A percentile compares a stretch with the other conserved stretches of the same genome.
These are phyloP conservation scores for Trypanosoma congolense DNA, from an alignment of 208 protist genomes.

Conservation along the genomic window DNA sequence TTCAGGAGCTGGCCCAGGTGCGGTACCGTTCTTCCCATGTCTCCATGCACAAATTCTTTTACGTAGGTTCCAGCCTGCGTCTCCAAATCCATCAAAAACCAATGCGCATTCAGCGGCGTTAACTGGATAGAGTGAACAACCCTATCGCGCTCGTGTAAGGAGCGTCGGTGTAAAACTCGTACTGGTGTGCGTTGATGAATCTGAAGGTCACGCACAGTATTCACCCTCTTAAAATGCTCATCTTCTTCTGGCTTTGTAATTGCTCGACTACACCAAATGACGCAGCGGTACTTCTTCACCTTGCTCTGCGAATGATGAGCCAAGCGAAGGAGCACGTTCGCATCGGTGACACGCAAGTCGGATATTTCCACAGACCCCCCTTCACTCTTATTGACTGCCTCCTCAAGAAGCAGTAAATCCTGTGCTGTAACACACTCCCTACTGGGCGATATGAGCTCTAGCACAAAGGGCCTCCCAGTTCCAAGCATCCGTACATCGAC, in stretches of 20 bases:
- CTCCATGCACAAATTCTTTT: slow-evolving; percentile 98
- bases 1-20: slow-evolving; percentile 79
- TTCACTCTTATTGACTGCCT: slow-evolving; percentile 51
- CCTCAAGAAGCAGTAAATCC: slow-evolving; percentile 42
- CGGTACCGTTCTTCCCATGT: slow-evolving; percentile 92
- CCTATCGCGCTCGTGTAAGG: slow-evolving; percentile 63
- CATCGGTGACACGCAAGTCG: slow-evolving; percentile 50
- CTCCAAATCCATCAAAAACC: slow-evolving; percentile 86
- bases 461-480: slow-evolving; percentile 89
- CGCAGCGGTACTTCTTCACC: slow-evolving; percentile 85
- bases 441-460: slow-evolving; percentile 79
- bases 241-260: slow-evolving; percentile 42
- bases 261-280: slow-evolving; percentile 74
- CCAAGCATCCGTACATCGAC: slow-evolving; percentile 95
- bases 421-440: slow-evolving; percentile 41
- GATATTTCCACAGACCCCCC: slow-evolving; percentile 64
- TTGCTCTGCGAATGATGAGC: slow-evolving; percentile 86
- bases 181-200: slow-evolving; percentile 90
- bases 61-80: slow-evolving; percentile 96
- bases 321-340: slow-evolving; percentile 66
- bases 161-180: slow-evolving; percentile 93
- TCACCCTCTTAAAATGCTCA: slow-evolving; percentile 29
- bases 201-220: slow-evolving; percentile 42
- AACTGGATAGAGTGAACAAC: slow-evolving; percentile 81
- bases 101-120: slow-evolving; percentile 80